phyloP scores from a whole-genome alignment of 345 rosid species.

The Heritiera littoralis region DNA sequence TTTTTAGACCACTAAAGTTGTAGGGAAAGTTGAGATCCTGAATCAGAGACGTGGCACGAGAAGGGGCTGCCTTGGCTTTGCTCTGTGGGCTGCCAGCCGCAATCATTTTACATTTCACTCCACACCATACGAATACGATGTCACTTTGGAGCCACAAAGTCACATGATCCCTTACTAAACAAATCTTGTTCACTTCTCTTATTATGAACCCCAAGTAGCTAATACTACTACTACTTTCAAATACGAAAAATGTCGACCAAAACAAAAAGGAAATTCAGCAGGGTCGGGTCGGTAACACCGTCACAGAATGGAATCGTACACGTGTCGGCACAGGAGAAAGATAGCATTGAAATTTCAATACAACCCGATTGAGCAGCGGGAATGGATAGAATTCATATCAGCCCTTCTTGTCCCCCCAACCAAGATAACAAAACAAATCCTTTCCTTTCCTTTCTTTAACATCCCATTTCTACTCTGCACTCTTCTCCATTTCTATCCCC shows the following conservation, averaged over 20 bases:
- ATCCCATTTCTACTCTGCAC: not conserved
- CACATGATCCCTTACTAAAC: not conserved
- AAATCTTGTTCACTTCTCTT: not conserved
- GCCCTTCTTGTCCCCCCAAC: conserved; percentile 25
- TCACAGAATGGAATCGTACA: too few species aligned
- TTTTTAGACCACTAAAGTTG: not conserved
- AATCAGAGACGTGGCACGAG: not conserved
- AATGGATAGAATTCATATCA: conserved; percentile 25
- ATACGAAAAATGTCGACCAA: too few species aligned
- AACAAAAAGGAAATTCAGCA: too few species aligned
- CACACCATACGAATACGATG: not conserved
- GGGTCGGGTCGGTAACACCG: too few species aligned
- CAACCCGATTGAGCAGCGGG: not conserved
- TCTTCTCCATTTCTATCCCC: not conserved
- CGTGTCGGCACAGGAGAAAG: conserved; percentile 15
- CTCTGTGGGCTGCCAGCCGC: not conserved
- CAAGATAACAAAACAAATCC: conserved; percentile 36
- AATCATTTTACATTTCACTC: too few species aligned
- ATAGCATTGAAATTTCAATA: conserved; percentile 21
- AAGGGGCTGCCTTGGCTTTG: too few species aligned
- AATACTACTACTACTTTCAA: too few species aligned
- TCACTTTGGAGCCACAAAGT: not conserved
- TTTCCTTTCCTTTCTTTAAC: conserved; percentile 9
- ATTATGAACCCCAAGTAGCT: not conserved
- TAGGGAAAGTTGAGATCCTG: not conserved